Evolutionary conservation across 202 grass and related monocot genomes (phyloP), one percentile per base, ranked within the genome.

Genomic region (Musa balbisiana): DNA sequence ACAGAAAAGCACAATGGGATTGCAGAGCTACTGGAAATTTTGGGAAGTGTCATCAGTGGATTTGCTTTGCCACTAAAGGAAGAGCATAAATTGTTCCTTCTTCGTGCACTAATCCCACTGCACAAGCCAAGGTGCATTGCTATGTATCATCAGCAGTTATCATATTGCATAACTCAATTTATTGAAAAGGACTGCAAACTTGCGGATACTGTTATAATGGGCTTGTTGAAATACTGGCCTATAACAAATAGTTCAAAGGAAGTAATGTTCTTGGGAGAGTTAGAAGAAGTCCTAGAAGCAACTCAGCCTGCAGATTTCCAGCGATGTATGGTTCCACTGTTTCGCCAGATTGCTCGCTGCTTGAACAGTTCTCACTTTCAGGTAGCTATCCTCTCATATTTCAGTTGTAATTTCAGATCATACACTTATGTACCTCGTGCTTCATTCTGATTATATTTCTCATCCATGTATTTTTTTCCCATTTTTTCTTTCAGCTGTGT

Each of bases 101-200:
- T 97, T 14, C 90, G 94, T 71, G 90, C 88, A 51, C 59, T 97
- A 68, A 91, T 97, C 77, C 94, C 94, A 49, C 94, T 97, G 80
- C 94, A 97, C 73, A 97, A 97, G 84, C 88, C 94, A 73, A 93
- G 93, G 69, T 97, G 90, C 79, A 82, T 91, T 17, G 85, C 86
- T 59, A 84, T 80, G 79, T 97, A 97, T 74, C 94, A 91, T 74
- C 94, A 97, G 70, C 94, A 93, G 84, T 78, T 97, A 59, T 91
- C 90, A 2, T 97, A 97, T 80, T 91, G 90, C 73, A 93, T 97
- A 84, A 93, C 86, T n/a, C 94, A 97, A 75, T 97, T 97, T 67
- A 91, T 93, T 55, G 94, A 97, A 86, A 97, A 97, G 84, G 94
- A 97, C 79, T 93, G 91, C 80, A 97, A 97, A 69, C 85, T 97